Evolutionary conservation across 768 basidiomycete species (phyloP).

Genomic region (Lactarius evosmus): DNA sequence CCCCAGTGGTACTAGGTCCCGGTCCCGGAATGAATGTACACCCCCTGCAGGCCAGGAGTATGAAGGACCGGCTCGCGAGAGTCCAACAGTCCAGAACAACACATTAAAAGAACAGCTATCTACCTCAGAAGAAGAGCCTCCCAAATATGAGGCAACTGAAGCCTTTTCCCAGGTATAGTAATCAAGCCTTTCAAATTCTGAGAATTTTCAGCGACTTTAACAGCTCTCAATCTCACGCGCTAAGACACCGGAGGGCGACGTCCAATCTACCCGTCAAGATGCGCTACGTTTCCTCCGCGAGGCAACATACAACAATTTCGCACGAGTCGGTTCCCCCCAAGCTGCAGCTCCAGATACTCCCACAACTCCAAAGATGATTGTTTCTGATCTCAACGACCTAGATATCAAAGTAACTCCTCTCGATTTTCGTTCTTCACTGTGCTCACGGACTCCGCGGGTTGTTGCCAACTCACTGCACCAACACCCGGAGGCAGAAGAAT

Average conservation of each 20-base stretch:
- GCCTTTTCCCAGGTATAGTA: slow-evolving; percentile 7
- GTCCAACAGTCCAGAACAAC: neutral
- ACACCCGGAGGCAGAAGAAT: slow-evolving; percentile 27
- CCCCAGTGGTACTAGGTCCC: neutral
- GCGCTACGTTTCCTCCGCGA: slow-evolving; percentile 27
- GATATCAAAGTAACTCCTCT: slow-evolving; percentile 20
- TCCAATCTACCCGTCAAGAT: slow-evolving; percentile 26
- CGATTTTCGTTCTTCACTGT: neutral
- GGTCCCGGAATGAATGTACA: slow-evolving; percentile 2
- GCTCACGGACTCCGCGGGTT: slow-evolving; percentile 10
- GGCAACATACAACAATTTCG: slow-evolving; percentile 26
- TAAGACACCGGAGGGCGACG: slow-evolving; percentile 23
- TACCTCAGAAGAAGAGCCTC: slow-evolving; percentile 15
- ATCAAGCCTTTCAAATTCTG: neutral
- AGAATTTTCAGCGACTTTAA: neutral
- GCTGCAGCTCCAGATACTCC: neutral
- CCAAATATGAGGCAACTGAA: slow-evolving; percentile 21
- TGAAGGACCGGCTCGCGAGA: neutral
- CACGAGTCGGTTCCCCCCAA: slow-evolving; percentile 18
- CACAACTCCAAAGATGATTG: slow-evolving; percentile 19
- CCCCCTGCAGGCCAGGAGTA: slow-evolving; percentile 12
- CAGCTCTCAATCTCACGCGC: slow-evolving; percentile 8
- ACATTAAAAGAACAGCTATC: slow-evolving; percentile 4
- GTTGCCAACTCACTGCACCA: slow-evolving; percentile 7
- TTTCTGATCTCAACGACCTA: slow-evolving; percentile 23